Percentiles rank a stretch among this genome's conserved stretches.
Evolutionary conservation across 768 basidiomycete species (phyloP).

Genomic region (Pholiota molesta): DNA sequence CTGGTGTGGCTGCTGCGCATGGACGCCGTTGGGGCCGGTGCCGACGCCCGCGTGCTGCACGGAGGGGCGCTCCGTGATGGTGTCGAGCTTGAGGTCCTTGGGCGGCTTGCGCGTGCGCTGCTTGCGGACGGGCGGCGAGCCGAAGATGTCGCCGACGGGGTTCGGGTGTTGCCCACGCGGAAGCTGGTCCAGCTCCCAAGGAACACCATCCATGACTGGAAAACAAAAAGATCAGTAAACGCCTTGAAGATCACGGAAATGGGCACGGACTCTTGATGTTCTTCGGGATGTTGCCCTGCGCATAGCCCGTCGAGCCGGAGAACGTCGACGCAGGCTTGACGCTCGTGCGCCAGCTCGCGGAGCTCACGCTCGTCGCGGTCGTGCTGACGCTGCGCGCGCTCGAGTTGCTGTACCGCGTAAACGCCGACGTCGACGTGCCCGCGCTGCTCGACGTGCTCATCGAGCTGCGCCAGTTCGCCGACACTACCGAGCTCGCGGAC

Average conservation of each 20-base stretch:
- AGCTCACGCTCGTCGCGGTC: slow-evolving; percentile 78
- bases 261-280: slow-evolving; percentile 79
- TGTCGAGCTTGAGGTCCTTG: slow-evolving; percentile 70
- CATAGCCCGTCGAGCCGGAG: slow-evolving; percentile 29
- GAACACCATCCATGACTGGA: slow-evolving; percentile 75
- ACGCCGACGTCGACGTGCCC: slow-evolving; percentile 68
- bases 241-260: no score
- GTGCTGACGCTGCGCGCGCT: slow-evolving; percentile 77
- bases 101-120: slow-evolving; percentile 62
- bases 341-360: slow-evolving; percentile 71
- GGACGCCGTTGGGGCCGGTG: neutral
- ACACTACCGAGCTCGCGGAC: slow-evolving; percentile 63
- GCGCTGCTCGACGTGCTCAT: slow-evolving; percentile 72
- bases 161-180: slow-evolving; percentile 68
- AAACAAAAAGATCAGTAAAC: slow-evolving; percentile 14
- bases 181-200: slow-evolving; percentile 72
- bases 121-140: slow-evolving; percentile 63
- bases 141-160: slow-evolving; percentile 65
- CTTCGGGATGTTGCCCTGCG: slow-evolving; percentile 48
- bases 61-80: slow-evolving; percentile 72
- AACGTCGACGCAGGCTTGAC: slow-evolving; percentile 35
- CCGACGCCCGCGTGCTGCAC: neutral
- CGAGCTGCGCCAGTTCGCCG: slow-evolving; percentile 80
- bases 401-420: slow-evolving; percentile 80
- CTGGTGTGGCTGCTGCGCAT: neutral